A percentile compares a stretch with the other conserved stretches of the same genome.
Conservation (phyloP, 2,329 filamentous ascomycete species). For the Pseudogymnoascus sp. region DNA sequence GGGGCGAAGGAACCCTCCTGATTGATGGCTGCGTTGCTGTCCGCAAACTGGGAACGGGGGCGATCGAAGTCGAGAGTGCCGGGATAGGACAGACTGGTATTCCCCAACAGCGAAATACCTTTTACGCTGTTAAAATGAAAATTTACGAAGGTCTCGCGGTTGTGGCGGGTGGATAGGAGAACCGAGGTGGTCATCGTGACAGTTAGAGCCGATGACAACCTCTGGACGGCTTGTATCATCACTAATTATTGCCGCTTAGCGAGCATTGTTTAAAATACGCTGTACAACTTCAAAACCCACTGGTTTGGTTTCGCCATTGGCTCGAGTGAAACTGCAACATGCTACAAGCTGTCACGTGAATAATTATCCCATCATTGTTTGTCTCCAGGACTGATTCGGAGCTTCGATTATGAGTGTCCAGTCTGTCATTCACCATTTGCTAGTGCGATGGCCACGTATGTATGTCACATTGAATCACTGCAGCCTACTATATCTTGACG, state of each 20-base stretch:
- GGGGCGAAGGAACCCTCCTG: slow-evolving; percentile 83
- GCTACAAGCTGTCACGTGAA: neutral
- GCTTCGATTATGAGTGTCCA: neutral
- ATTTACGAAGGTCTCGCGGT: slow-evolving; percentile 93
- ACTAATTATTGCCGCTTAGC: slow-evolving; percentile 6
- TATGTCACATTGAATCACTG: slow-evolving; percentile 4
- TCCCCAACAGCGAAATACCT: slow-evolving; percentile 51
- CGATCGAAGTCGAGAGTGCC: slow-evolving; percentile 77
- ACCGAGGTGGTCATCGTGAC: neutral
- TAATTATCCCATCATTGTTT: slow-evolving; percentile 2
- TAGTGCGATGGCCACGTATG: slow-evolving; percentile 3
- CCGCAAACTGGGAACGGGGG: slow-evolving; percentile 76
- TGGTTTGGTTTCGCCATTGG: neutral
- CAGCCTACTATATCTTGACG: neutral
- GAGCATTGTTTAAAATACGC: slow-evolving; percentile 1
- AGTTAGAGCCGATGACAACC: neutral
- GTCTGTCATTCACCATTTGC: slow-evolving; percentile 5
- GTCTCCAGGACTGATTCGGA: neutral
- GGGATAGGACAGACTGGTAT: slow-evolving; percentile 38
- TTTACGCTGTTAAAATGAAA: slow-evolving; percentile 78
- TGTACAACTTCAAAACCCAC: slow-evolving; percentile 2
- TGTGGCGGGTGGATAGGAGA: slow-evolving; percentile 50
- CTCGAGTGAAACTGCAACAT: neutral
- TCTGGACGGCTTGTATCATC: neutral
- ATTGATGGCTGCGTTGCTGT: slow-evolving; percentile 85